Evolutionary conservation across 2,329 filamentous ascomycete genomes (phyloP), one percentile per base, ranked within the genome.

Genomic region (Talaromyces albobiverticillius): DNA sequence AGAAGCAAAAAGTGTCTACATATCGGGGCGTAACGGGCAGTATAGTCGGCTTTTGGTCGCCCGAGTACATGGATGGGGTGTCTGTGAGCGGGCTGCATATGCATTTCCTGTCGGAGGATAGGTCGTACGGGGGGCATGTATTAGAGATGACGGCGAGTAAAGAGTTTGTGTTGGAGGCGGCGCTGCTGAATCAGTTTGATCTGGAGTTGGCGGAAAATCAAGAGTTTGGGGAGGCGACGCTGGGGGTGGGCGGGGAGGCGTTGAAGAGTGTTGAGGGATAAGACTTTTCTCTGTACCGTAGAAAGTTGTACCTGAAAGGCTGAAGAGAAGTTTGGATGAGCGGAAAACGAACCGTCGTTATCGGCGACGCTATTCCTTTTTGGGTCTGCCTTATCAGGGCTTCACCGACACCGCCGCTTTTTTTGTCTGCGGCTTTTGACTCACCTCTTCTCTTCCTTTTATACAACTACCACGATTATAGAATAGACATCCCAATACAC

Each of bases 371-470:
- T 50, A 50, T 41, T 41, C 47, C 47, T 36, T 23, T 41, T 50
- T 23, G 26, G 34, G 47, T n/a, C 40, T 10, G 4, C 14, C 47
- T 55, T 51, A 55, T 55, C 46, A 20, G 26, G 16, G 38, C 18
- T 61, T 70, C 67, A 71, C 69, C 69, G 69, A 68, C 67, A 60
- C 64, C 62, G 61, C 57, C 60, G 57, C 32, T 43, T 36, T 23
- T 11, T 59, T 52, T 54, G 53, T 63, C n/a, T n/a, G n/a, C n/a
- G n/a, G n/a, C 16, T 58, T 59, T 61, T 55, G 40, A 51, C 54
- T 59, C 63, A 23, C 26, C 29, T 26, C 29, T n/a, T 32, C n/a
- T n/a, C n/a, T n/a, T n/a, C n/a, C n/a, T n/a, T n/a, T n/a, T n/a
- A n/a, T n/a, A n/a, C n/a, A n/a, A n/a, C n/a, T n/a, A n/a, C n/a